Conservation (phyloP, 495 filamentous ascomycete species). For the Halenospora varia region DNA sequence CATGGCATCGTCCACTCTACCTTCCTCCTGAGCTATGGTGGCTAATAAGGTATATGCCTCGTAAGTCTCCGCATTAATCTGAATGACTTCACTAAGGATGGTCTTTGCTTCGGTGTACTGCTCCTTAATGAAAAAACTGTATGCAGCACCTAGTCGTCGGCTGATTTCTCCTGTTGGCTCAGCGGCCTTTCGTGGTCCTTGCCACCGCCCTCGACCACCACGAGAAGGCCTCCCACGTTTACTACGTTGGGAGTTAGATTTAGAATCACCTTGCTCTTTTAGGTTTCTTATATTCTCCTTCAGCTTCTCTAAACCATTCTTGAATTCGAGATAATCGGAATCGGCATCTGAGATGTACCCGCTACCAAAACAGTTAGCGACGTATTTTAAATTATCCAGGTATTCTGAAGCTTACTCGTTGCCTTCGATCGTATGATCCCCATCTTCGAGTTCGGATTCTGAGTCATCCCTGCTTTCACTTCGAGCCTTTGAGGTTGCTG, state of each 20-base stretch:
- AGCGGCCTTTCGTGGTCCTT: conserved; percentile 65
- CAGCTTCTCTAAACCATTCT: conserved; percentile 30
- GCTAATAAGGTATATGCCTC: conserved; percentile 72
- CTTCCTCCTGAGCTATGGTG: conserved; percentile 65
- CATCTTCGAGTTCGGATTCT: too few species aligned
- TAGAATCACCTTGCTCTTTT: conserved; percentile 3
- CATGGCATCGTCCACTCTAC: conserved; percentile 62
- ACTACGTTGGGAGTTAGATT: not conserved
- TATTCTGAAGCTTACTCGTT: not conserved
- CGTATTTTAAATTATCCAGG: conserved; percentile 7
- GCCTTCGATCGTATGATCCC: not conserved
- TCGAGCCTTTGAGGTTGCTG: not conserved
- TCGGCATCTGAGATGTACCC: conserved; percentile 34
- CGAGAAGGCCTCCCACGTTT: not conserved
- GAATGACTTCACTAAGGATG: conserved; percentile 63
- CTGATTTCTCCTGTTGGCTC: conserved; percentile 76
- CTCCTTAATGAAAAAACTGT: conserved; percentile 61
- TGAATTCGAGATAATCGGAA: conserved; percentile 35
- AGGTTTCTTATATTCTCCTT: conserved; percentile 32
- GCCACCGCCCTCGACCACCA: conserved; percentile 36
- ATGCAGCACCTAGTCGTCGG: conserved; percentile 63
- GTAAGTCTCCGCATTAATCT: conserved; percentile 80
- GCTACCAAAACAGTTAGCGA: not conserved
- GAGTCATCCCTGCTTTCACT: conserved; percentile 4
- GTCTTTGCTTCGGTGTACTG: conserved; percentile 61